phyloP scores from a whole-genome alignment of 1,284 basidiomycete species.

The Rhodotorula sp. region DNA sequence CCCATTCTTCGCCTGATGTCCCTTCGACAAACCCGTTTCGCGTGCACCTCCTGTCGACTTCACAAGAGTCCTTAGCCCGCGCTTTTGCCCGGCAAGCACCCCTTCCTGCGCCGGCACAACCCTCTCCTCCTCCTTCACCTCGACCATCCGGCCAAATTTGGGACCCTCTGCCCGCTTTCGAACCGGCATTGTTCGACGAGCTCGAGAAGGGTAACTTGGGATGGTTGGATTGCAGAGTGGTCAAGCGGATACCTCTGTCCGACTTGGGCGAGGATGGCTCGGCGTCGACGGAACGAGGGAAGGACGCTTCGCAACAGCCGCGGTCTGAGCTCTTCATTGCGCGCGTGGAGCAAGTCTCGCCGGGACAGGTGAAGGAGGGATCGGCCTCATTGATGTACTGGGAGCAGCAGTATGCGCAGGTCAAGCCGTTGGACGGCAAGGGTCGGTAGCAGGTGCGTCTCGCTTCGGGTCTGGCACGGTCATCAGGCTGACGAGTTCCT shows the following conservation, averaged over 20 bases:
- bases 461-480: no score
- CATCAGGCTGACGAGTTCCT: no score
- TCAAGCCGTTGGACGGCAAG: background rate
- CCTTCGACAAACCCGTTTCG: slow-evolving; percentile 4
- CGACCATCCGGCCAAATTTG: background rate
- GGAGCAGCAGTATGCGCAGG: slow-evolving; percentile 26
- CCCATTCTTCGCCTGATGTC: background rate
- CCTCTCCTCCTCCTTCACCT: slow-evolving; percentile 15
- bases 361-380: slow-evolving; percentile 2
- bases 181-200: slow-evolving; percentile 24
- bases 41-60: slow-evolving; percentile 36
- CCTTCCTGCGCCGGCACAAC: slow-evolving; percentile 27
- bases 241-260: slow-evolving; percentile 18
- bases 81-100: slow-evolving; percentile 40
- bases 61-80: slow-evolving; percentile 36
- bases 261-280: background rate
- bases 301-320: slow-evolving; percentile 2
- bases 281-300: background rate
- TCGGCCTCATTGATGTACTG: slow-evolving; percentile 19
- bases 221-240: slow-evolving; percentile 31
- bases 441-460: no score
- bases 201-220: slow-evolving; percentile 26
- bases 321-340: slow-evolving; percentile 42
- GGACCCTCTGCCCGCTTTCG: slow-evolving; percentile 7
- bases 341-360: slow-evolving; percentile 24